A percentile compares a stretch with the other conserved stretches of the same genome.
Evolutionary conservation across 2,329 filamentous ascomycete genomes (phyloP).

Genomic region (Xylariaceae sp.): DNA sequence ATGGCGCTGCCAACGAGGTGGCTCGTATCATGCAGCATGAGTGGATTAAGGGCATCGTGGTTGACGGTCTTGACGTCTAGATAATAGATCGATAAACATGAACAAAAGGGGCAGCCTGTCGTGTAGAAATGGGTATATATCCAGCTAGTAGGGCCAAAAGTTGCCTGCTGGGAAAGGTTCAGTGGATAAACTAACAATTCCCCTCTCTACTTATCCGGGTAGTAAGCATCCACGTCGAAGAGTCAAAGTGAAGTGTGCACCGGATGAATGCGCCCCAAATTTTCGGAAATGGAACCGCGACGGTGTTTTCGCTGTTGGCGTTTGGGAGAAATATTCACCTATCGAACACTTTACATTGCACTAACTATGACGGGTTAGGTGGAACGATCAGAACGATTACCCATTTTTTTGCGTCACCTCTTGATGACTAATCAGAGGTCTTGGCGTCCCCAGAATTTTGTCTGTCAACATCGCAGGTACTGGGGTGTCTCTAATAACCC

Average conservation of each 20-base stretch:
- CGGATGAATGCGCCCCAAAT: too few relatives aligned
- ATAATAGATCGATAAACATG: conserved; percentile 19
- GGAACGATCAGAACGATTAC: too few relatives aligned
- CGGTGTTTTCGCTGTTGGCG: too few relatives aligned
- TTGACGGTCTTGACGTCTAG: conserved; percentile 79
- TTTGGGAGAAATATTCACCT: too few relatives aligned
- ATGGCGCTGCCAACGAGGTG: conserved; percentile 70
- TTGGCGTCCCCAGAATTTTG: neutral
- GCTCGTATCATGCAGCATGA: conserved; percentile 71
- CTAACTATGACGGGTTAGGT: too few relatives aligned
- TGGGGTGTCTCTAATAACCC: neutral
- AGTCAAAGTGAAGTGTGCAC: too few relatives aligned
- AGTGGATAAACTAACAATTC: conserved; percentile 5
- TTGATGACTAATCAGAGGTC: neutral
- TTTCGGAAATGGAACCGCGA: too few relatives aligned
- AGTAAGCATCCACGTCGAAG: too few relatives aligned
- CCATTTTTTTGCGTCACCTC: neutral
- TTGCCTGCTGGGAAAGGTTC: conserved; percentile 13
- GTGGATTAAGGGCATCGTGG: conserved; percentile 80
- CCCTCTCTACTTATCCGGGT: neutral
- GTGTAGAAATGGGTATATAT: conserved; percentile 17
- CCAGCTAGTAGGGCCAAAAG: conserved; percentile 14
- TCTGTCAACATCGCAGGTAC: neutral
- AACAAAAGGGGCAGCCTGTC: conserved; percentile 1
- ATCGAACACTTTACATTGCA: too few relatives aligned